Base-by-base conservation (phyloP, 768 basidiomycete species). In the Russula sp. region DNA sequence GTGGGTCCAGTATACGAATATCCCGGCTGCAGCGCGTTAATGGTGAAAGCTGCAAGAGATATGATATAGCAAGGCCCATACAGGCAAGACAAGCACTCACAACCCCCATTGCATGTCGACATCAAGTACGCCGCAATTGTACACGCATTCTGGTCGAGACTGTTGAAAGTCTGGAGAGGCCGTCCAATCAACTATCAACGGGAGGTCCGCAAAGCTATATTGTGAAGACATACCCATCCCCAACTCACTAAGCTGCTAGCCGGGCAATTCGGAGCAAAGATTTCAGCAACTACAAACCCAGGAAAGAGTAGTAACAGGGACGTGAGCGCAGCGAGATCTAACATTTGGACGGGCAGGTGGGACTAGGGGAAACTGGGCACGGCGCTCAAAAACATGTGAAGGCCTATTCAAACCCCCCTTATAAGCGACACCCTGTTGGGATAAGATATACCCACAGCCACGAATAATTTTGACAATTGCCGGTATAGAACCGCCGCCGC, bases 251-350 rank as follows among this genome's bases (percentile, higher is more conserved):
- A 10, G 39, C 20, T 42, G 18, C 62, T 59, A 46, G 43, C 46
- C 1, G 62, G 62, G 18, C 62, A 63, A 51, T 49, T 47, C 1
- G 62, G 62, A 29, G 62, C 51, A 13, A 2, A 18, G 22, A 63
- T 13, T 11, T 63, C 51, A n/a, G 52, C 57, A 18, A 29, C 10
- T 2, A 34, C 51, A 22, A 29, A 20, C 32, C 52, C 35, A 22
- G 57, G 32, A 29, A 59, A 18, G 41, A 63, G 25, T 2, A 55
- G 25, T 0, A 55, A 5, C 9, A 49, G 20, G 22, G 60, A 25
- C 14, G 16, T 25, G 47, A 61, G 16, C 9, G 13, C 52, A 2
- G 9, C 41, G 3, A 55, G 22, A 7, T 7, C 16, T 13, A n/a
- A 36, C 46, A 49, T 54, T 32, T 25, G 14, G 25, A 3, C 3